A percentile compares a stretch with the other conserved stretches of the same genome.
Conservation (phyloP, 176 grass and related monocot species). For the Elymus sibiricus region DNA sequence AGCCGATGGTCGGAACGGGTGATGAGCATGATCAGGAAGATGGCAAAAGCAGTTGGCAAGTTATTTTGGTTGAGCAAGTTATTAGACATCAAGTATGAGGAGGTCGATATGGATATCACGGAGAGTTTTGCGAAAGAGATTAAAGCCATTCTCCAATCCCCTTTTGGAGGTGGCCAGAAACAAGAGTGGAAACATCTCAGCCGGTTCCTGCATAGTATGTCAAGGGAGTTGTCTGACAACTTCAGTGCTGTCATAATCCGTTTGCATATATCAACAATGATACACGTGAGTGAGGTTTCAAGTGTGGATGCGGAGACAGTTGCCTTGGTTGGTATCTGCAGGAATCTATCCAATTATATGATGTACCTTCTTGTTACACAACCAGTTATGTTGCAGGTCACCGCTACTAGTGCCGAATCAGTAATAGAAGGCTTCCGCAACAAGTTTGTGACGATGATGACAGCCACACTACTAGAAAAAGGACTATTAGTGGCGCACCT, state of each 20-base stretch:
- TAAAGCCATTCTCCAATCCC: too few relatives aligned
- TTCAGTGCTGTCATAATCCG: not conserved
- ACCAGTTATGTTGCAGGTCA: too few relatives aligned
- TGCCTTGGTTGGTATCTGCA: not conserved
- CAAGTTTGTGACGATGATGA: too few relatives aligned
- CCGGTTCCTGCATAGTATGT: not conserved
- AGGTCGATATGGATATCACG: too few relatives aligned
- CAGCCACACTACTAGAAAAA: too few relatives aligned
- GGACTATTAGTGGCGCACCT: too few relatives aligned
- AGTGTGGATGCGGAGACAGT: not conserved
- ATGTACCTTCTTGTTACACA: not conserved
- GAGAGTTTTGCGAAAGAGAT: too few relatives aligned
- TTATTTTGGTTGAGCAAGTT: not conserved
- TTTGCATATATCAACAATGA: slow-evolving; percentile 4
- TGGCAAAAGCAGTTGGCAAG: not conserved
- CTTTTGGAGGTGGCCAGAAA: not conserved
- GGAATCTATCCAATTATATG: slow-evolving; percentile 7
- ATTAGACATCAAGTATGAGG: not conserved
- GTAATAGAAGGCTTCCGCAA: too few relatives aligned
- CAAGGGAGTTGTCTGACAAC: not conserved
- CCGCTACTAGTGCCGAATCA: too few relatives aligned
- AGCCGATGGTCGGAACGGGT: not conserved
- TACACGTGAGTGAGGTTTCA: not conserved
- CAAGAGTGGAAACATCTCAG: not conserved
- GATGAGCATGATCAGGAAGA: not conserved